Percentiles rank a stretch among this genome's conserved stretches.
Conservation (phyloP, 768 basidiomycete genomes). For the Sistotremastrum suecicum region DNA sequence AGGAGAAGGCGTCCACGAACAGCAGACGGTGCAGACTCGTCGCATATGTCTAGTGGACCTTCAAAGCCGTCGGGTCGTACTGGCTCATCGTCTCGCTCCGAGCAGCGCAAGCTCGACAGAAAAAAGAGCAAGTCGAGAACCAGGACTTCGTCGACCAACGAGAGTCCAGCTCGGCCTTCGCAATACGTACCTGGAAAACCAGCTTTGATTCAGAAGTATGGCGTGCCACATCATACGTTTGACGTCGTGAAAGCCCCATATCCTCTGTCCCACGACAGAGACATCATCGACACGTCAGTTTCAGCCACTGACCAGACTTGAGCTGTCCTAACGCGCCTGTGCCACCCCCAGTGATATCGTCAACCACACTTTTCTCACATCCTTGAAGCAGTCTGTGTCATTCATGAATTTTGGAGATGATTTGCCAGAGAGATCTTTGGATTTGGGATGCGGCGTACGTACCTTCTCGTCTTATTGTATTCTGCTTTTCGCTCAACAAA, state of each 20-base stretch:
- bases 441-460: constrained; percentile 64
- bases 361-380: constrained; percentile 23
- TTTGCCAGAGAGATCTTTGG: constrained; percentile 40
- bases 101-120: not conserved
- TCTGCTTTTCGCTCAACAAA: not conserved
- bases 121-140: not conserved
- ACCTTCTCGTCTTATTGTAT: not conserved
- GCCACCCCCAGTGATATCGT: constrained; percentile 9
- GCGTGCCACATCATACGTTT: constrained; percentile 51
- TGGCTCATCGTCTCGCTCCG: too few relatives aligned
- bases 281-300: constrained; percentile 55
- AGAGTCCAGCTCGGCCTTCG: too few relatives aligned
- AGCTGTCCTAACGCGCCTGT: not conserved
- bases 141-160: not conserved
- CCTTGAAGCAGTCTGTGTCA: constrained; percentile 39
- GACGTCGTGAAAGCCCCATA: constrained; percentile 70
- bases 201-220: constrained; percentile 41
- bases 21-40: too few relatives aligned
- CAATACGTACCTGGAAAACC: constrained; percentile 24
- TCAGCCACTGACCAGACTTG: constrained; percentile 1
- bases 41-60: too few relatives aligned
- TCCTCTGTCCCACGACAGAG: constrained; percentile 55
- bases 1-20: too few relatives aligned
- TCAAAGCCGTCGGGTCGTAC: too few relatives aligned
- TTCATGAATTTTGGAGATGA: constrained; percentile 39